Conservation (phyloP, 202 grass and related monocot genomes). For the Dendrocalamus latiflorus region DNA sequence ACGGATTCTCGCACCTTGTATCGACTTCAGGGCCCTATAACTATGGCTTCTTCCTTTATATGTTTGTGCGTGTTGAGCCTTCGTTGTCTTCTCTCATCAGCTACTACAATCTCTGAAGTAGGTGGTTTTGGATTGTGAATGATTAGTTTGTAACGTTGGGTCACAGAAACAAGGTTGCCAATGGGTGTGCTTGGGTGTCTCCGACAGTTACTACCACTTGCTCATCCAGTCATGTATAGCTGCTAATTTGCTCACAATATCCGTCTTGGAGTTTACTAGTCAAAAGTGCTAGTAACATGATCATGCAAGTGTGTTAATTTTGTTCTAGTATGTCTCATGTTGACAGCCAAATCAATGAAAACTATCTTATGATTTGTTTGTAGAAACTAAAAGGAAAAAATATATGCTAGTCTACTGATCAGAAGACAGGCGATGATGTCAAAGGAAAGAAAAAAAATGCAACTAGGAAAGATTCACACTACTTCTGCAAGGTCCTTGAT, state of each 20-base stretch:
- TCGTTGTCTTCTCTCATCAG: not conserved
- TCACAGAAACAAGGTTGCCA: not conserved
- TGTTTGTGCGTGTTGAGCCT: not conserved
- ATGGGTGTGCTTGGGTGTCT: not conserved
- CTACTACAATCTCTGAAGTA: conserved; percentile 12
- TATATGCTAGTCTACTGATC: not conserved
- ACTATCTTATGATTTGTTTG: not conserved
- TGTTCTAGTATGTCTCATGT: not conserved
- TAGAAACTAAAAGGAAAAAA: not conserved
- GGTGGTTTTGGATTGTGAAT: not conserved
- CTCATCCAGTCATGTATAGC: not conserved
- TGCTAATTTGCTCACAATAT: not conserved
- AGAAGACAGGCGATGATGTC: not conserved
- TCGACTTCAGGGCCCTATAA: not conserved
- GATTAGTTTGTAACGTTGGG: not conserved
- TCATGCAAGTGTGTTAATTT: not conserved
- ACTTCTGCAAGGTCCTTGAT: not conserved
- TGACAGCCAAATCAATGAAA: not conserved
- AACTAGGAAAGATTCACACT: not conserved
- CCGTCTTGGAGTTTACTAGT: not conserved
- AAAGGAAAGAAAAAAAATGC: not conserved
- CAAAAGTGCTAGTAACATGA: not conserved
- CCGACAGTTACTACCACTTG: conserved; percentile 3
- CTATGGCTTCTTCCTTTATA: not conserved
- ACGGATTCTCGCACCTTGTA: conserved; percentile 9